Base-by-base conservation (phyloP, 208 protist species). In the Porcisia deanei region DNA sequence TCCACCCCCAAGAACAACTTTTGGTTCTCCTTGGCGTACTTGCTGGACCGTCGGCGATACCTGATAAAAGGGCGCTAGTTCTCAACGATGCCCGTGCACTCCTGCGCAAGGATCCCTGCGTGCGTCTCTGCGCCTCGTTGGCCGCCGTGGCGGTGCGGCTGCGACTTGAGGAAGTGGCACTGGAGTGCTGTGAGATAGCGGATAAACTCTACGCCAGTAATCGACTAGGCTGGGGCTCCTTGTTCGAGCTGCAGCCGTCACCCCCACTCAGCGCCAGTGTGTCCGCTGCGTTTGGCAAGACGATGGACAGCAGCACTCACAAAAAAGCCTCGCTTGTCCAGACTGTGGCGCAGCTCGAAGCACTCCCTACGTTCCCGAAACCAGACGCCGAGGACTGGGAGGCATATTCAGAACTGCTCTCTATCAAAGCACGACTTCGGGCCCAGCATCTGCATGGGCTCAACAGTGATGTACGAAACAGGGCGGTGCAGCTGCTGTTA, bases 111-210 rank as follows among this genome's bases (percentile, higher is more conserved):
- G 93, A 95, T 74, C 90, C 93, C 25, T 83, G 87, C 14, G 88
- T 97, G 25, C 84, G 94, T 58, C 84, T 97, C 10, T 97, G 93
- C 76, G 90, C 87, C 6, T 87, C 87, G 54, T 77, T 97, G 14
- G 88, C 87, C 20, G 52, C 77, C 1, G 66, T 85, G 30, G 91
- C 91, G 45, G 71, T 84, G 34, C 86, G 87, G 55, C 77, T 95
- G 60, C 63, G 77, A 6, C 80, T 90, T 41, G 93, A 97, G 49
- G 81, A 84, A 39, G 67, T 87, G n/a, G 88, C 86, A 30, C 65
- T 96, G 49, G 89, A 90, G 61, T 76, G 91, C n/a, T 94, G 88
- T 73, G 80, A 88, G 55, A 74, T 94, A 30, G 93, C 88, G 0
- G 87, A 93, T 52, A 72, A 71, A 18, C 82, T 97, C 43, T 97